These are phyloP conservation scores for Poa pratensis DNA, from an alignment of 176 grass and related monocot genomes.

Conservation along the genomic window DNA sequence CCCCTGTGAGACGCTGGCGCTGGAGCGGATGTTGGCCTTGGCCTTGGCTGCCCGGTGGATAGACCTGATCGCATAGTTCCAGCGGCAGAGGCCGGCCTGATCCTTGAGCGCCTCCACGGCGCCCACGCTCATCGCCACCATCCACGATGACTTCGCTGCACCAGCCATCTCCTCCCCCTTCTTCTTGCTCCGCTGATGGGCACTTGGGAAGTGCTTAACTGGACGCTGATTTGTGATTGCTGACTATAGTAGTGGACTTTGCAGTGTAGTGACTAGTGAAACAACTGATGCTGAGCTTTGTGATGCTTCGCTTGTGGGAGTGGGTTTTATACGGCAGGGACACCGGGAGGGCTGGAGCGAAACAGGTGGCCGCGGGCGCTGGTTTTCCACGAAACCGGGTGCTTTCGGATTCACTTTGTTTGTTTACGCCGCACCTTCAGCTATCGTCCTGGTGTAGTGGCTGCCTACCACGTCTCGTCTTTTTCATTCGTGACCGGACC, in stretches of 20 bases:
- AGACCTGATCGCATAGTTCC: too few species aligned
- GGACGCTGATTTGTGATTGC: background rate
- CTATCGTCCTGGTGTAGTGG: background rate
- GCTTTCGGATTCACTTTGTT: background rate
- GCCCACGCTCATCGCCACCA: too few species aligned
- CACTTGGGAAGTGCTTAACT: background rate
- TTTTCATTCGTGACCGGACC: background rate
- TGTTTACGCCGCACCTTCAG: background rate
- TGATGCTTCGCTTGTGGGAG: background rate
- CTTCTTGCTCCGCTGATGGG: background rate
- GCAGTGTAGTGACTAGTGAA: background rate
- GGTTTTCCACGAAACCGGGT: background rate
- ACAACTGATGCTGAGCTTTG: background rate
- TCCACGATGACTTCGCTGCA: slow-evolving; percentile 53
- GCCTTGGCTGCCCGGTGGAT: too few species aligned
- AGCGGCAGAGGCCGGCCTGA: too few species aligned
- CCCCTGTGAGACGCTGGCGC: too few species aligned
- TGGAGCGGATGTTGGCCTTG: too few species aligned
- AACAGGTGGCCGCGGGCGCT: background rate
- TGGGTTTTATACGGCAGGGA: background rate
- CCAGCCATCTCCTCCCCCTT: background rate
- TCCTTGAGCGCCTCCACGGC: too few species aligned
- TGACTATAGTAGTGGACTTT: background rate
- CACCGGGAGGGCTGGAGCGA: background rate
- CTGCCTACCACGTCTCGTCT: background rate